Base-by-base conservation (phyloP, 768 basidiomycete genomes). In the Psilocybe subaeruginosa region DNA sequence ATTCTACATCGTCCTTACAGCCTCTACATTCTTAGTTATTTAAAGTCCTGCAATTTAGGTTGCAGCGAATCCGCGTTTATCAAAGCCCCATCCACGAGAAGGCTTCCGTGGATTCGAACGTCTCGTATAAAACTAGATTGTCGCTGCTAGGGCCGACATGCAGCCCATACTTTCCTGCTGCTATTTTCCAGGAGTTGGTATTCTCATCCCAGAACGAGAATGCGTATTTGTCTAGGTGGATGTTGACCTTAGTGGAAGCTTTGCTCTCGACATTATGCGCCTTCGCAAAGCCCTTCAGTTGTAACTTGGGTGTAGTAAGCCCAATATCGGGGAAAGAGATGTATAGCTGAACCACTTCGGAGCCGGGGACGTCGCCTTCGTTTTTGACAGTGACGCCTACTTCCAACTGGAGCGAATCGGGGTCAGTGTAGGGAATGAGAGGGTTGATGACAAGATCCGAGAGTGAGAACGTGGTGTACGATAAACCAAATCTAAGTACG, bases 391-490 rank as follows among this genome's bases (percentile, higher is more conserved):
- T 80, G 56, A 86, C 73, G 17, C 70, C 67, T n/a, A 84, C 73
- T n/a, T 72, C 69, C 47, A 85, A 62, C 5, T 56, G 62, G 62
- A 84, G 67, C 54, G 66, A 59, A 7, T 68, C 64, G 17, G 72
- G 72, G 33, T 69, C 56, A 14, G 58, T 51, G 50, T 58, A 59
- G 6, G 64, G 58, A 5, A 67, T 17, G 35, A 71, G 64, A 49
- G 64, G 71, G 16, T 76, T 74, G 30, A 86, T 68, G 0, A 66
- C 60, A 6, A 90, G 70, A 54, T 84, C 74, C 0, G 80, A 81
- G 41, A 88, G 78, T 2, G 73, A 69, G 70, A 93, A 94, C 1
- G 77, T 82, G 4, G 91, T 92, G 73, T 93, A 94, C 0, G 91
- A 92, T 8, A 92, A 76, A 29, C 92, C 91, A 64, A 80, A 84